These are phyloP conservation scores for Phlegmacium glaucopus DNA, from an alignment of 768 basidiomycete species.

Conservation along the genomic window DNA sequence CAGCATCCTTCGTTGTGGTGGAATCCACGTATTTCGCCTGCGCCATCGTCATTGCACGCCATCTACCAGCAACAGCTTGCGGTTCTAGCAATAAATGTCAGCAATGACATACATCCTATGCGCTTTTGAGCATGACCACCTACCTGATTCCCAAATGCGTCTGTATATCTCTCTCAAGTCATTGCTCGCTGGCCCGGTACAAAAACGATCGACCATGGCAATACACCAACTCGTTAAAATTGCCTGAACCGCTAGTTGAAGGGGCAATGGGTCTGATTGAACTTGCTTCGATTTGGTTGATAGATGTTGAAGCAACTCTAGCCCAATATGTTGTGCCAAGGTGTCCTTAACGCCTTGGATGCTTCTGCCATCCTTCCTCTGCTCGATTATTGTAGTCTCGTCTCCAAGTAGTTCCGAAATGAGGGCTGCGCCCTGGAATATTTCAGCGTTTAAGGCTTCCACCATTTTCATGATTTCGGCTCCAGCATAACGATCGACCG, in stretches of 20 bases:
- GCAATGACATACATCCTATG: not conserved
- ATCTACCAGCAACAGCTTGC: slow-evolving; percentile 45
- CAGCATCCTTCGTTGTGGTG: slow-evolving; percentile 2
- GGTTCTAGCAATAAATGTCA: slow-evolving; percentile 29
- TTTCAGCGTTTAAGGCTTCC: slow-evolving; percentile 44
- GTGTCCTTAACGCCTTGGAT: not conserved
- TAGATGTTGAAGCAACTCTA: slow-evolving; percentile 12
- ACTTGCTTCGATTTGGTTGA: slow-evolving; percentile 8
- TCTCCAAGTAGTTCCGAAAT: slow-evolving; percentile 33
- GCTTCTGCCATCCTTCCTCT: not conserved
- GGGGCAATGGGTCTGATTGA: slow-evolving; percentile 16
- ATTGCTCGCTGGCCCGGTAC: not conserved
- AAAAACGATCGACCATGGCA: slow-evolving; percentile 2
- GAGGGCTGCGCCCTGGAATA: slow-evolving; percentile 42
- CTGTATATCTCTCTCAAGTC: slow-evolving; percentile 6
- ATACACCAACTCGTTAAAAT: slow-evolving; percentile 10
- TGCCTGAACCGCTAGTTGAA: slow-evolving; percentile 19
- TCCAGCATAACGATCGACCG: slow-evolving; percentile 39
- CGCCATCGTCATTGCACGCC: slow-evolving; percentile 44
- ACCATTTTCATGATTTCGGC: slow-evolving; percentile 38
- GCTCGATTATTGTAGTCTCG: slow-evolving; percentile 6
- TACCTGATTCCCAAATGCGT: slow-evolving; percentile 12
- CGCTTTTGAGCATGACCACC: not conserved
- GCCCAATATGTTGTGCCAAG: slow-evolving; percentile 7
- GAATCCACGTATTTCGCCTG: slow-evolving; percentile 8